These are phyloP conservation scores for Fagus sylvatica DNA, from an alignment of 306 rosid genomes.

Conservation along the genomic window DNA sequence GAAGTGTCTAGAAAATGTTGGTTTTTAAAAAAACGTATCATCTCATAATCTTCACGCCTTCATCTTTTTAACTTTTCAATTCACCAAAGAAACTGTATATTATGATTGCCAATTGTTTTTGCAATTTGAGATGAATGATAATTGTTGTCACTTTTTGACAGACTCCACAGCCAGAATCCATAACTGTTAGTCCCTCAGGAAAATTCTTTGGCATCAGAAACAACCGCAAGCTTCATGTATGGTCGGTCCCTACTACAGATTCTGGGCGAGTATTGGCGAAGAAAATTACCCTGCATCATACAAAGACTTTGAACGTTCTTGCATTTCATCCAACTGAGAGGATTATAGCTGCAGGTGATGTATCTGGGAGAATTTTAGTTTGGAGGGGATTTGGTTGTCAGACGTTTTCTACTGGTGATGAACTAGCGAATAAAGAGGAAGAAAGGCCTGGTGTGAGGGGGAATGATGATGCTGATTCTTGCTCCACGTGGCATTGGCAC, in stretches of 20 bases:
- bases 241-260: slow-evolving; percentile 63
- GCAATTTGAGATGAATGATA: slow-evolving; percentile 25
- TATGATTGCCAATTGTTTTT: slow-evolving; percentile 10
- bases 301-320: slow-evolving; percentile 56
- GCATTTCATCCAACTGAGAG: slow-evolving; percentile 82
- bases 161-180: slow-evolving; percentile 61
- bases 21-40: slow-evolving; percentile 3
- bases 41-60: background rate
- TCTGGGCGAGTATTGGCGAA: slow-evolving; percentile 39
- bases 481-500: slow-evolving; percentile 96
- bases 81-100: background rate
- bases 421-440: slow-evolving; percentile 32
- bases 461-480: slow-evolving; percentile 81
- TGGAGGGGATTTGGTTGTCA: slow-evolving; percentile 76
- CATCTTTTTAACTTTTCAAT: slow-evolving; percentile 6
- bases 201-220: slow-evolving; percentile 64
- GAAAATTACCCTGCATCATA: slow-evolving; percentile 79
- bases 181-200: slow-evolving; percentile 66
- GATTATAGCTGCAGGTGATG: slow-evolving; percentile 90
- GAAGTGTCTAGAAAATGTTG: slow-evolving; percentile 4
- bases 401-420: slow-evolving; percentile 36
- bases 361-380: slow-evolving; percentile 76
- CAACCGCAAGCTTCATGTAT: slow-evolving; percentile 69
- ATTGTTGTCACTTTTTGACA: slow-evolving; percentile 40
- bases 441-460: slow-evolving; percentile 78